These are phyloP conservation scores for Butyriboletus loyo DNA, from an alignment of 768 basidiomycete species.

Conservation along the genomic window DNA sequence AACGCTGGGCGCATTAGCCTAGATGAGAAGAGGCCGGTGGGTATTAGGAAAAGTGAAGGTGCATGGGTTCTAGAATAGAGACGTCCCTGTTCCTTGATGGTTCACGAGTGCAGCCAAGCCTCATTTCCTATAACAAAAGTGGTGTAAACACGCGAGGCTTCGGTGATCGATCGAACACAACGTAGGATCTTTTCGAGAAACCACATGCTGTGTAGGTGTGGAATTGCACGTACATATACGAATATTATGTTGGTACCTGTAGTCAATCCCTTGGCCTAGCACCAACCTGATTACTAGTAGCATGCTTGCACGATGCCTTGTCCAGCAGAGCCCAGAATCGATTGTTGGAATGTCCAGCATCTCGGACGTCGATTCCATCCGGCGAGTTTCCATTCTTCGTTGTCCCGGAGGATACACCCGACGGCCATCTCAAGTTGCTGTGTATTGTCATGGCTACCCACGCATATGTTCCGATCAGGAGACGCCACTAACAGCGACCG, in stretches of 20 bases:
- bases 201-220: not conserved
- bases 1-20: conserved; percentile 87
- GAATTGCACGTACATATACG: not conserved
- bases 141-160: too few relatives aligned
- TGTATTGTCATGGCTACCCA: conserved; percentile 15
- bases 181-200: not conserved
- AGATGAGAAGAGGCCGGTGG: conserved; percentile 84
- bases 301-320: not conserved
- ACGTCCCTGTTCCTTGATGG: not conserved
- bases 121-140: not conserved
- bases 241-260: not conserved
- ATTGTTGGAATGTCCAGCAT: not conserved
- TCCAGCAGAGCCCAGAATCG: not conserved
- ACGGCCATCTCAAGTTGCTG: too few relatives aligned
- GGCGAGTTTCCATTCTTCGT: not conserved
- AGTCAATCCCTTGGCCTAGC: too few relatives aligned
- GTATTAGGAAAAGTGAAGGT: conserved; percentile 63
- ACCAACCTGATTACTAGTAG: not conserved
- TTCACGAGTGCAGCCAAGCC: conserved; percentile 1
- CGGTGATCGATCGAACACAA: not conserved
- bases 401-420: not conserved
- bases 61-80: conserved; percentile 67
- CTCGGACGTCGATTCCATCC: not conserved
- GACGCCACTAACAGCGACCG: conserved; percentile 4
- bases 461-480: conserved; percentile 12